phyloP scores from a whole-genome alignment of 2,329 filamentous ascomycete genomes.

The Colletotrichum musae region DNA sequence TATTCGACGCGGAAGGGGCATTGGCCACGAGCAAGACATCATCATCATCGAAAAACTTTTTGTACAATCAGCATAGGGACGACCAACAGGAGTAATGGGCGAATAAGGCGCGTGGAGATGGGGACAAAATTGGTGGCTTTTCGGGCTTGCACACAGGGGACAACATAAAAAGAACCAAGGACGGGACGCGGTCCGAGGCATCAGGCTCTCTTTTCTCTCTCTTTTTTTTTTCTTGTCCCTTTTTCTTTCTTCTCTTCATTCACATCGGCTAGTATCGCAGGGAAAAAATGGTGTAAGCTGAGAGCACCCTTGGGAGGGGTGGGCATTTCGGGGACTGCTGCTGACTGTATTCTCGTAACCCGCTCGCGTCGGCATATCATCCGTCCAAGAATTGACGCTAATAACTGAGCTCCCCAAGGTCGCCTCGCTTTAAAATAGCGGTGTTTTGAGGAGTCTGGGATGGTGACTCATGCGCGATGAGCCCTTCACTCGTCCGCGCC shows the following conservation, averaged over 20 bases:
- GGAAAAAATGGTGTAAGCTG: conserved; percentile 21
- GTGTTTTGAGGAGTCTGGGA: conserved; percentile 11
- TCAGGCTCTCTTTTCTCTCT: no score
- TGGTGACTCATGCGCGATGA: conserved; percentile 4
- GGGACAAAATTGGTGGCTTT: conserved; percentile 30
- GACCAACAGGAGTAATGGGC: conserved; percentile 31
- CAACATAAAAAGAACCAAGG: conserved; percentile 20
- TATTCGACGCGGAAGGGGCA: conserved; percentile 15
- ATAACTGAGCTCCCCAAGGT: conserved; percentile 1
- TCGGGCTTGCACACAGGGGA: conserved; percentile 4
- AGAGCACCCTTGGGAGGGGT: not conserved
- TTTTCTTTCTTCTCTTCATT: conserved; percentile 4
- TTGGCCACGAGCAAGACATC: not conserved
- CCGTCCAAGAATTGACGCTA: conserved; percentile 13
- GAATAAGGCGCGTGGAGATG: conserved; percentile 30
- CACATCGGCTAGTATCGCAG: conserved; percentile 6
- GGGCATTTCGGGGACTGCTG: conserved; percentile 2
- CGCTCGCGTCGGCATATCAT: conserved; percentile 5
- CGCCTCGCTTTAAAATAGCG: not conserved
- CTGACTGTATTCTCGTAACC: conserved; percentile 8
- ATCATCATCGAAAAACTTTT: not conserved
- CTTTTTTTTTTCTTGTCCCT: no score
- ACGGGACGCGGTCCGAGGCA: not conserved
- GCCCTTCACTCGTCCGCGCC: no score
- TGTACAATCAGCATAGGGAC: conserved; percentile 38